phyloP scores from a whole-genome alignment of 2,329 filamentous ascomycete genomes.

The Polychaeton citri region DNA sequence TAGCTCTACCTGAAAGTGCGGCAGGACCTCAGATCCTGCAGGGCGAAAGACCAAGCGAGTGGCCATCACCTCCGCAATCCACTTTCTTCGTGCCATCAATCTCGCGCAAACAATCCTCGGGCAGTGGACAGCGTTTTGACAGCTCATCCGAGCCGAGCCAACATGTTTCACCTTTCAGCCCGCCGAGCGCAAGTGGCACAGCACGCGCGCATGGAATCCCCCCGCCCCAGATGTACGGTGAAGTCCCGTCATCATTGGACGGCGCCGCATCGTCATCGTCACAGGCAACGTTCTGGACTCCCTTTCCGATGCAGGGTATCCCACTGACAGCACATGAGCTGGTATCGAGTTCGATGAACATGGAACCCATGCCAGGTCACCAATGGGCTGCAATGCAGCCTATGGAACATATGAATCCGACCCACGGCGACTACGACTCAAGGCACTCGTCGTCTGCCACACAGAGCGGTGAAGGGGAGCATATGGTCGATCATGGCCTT shows the following conservation, averaged over 20 bases:
- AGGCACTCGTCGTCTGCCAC: neutral
- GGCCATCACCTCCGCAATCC: slow-evolving; percentile 11
- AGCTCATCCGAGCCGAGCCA: slow-evolving; percentile 10
- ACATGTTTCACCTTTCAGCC: slow-evolving; percentile 12
- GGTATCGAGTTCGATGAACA: neutral
- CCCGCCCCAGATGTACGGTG: slow-evolving; percentile 12
- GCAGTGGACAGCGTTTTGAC: slow-evolving; percentile 5
- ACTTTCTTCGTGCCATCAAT: slow-evolving; percentile 20
- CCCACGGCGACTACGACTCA: neutral
- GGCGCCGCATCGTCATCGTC: slow-evolving; percentile 9
- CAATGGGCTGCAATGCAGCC: neutral
- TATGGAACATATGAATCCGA: neutral
- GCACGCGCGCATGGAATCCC: slow-evolving; percentile 9
- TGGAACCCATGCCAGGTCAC: neutral
- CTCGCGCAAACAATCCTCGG: slow-evolving; percentile 12
- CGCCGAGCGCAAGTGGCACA: slow-evolving; percentile 3
- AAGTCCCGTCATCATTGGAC: slow-evolving; percentile 5
- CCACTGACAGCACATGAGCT: slow-evolving; percentile 13
- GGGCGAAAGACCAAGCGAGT: slow-evolving; percentile 3
- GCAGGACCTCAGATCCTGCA: slow-evolving; percentile 16
- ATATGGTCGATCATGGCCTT: neutral
- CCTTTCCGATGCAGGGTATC: slow-evolving; percentile 26
- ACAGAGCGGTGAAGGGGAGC: neutral
- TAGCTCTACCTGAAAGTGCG: slow-evolving; percentile 27
- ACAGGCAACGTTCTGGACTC: slow-evolving; percentile 24